These are phyloP conservation scores for Apiospora aurea DNA, from an alignment of 2,329 filamentous ascomycete species.

Conservation along the genomic window DNA sequence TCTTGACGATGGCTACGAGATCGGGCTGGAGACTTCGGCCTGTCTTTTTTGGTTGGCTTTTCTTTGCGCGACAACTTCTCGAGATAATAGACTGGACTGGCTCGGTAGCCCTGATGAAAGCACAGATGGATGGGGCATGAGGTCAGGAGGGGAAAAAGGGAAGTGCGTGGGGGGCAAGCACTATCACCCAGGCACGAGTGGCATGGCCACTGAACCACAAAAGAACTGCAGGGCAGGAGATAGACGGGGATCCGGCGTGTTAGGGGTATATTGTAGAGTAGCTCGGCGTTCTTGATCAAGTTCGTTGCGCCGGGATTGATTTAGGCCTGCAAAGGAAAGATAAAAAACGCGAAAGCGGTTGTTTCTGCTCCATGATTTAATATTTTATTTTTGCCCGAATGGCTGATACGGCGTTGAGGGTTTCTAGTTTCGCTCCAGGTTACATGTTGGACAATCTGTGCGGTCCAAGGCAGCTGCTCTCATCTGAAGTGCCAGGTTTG, in stretches of 20 bases:
- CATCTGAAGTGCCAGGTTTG: too few species aligned
- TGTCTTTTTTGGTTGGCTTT: conserved; percentile 14
- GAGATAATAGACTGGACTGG: conserved; percentile 24
- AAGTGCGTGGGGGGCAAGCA: background rate
- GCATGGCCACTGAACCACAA: background rate
- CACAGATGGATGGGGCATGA: conserved; percentile 23
- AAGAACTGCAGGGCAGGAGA: conserved; percentile 21
- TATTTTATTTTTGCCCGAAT: background rate
- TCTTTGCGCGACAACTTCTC: conserved; percentile 11
- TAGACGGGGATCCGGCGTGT: background rate
- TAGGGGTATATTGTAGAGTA: conserved; percentile 22
- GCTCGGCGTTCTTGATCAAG: background rate
- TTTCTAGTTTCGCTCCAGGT: background rate
- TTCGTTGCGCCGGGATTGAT: background rate
- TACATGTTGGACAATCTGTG: background rate
- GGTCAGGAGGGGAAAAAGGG: conserved; percentile 12
- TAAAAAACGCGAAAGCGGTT: background rate
- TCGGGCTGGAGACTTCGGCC: background rate
- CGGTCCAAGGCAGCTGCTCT: background rate
- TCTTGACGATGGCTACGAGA: background rate
- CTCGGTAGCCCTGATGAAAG: conserved; percentile 25
- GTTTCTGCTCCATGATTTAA: background rate
- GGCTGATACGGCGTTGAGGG: background rate
- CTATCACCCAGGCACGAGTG: background rate
- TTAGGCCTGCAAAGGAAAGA: conserved; percentile 11